Conservation (phyloP, 1,284 basidiomycete genomes). For the Ceratobasidium sp. region DNA sequence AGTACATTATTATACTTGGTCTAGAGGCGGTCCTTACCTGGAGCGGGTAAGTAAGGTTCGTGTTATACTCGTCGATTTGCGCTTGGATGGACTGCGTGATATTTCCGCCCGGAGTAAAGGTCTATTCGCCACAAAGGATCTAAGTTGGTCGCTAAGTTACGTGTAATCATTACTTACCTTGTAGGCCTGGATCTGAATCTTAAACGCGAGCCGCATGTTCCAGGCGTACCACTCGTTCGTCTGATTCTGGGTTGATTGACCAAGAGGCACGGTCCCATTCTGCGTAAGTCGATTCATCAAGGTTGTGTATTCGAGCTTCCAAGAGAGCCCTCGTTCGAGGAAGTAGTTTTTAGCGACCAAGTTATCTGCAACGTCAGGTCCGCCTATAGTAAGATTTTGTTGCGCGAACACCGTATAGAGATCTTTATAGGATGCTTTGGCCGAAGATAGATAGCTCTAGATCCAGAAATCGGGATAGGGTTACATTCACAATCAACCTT, state of each 20-base stretch:
- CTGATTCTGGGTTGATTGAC: slow-evolving; percentile 8
- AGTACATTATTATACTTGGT: not conserved
- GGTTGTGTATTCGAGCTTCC: slow-evolving; percentile 34
- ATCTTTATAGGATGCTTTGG: slow-evolving; percentile 6
- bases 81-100: slow-evolving; percentile 24
- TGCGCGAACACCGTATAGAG: not conserved
- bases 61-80: slow-evolving; percentile 31
- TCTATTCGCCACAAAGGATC: not conserved
- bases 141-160: not conserved
- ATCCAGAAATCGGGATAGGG: not conserved
- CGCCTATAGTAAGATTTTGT: slow-evolving; percentile 22
- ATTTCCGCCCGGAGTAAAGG: slow-evolving; percentile 18
- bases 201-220: slow-evolving; percentile 33
- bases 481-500: no score
- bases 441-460: slow-evolving; percentile 29
- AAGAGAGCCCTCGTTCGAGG: slow-evolving; percentile 18
- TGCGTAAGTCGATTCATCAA: slow-evolving; percentile 17
- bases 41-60: slow-evolving; percentile 28
- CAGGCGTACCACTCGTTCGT: slow-evolving; percentile 32
- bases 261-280: slow-evolving; percentile 7
- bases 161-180: not conserved
- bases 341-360: slow-evolving; percentile 6
- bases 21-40: not conserved
- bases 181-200: slow-evolving; percentile 28
- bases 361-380: slow-evolving; percentile 11